These are phyloP conservation scores for Chalciporus chontae DNA, from an alignment of 768 basidiomycete genomes.

Conservation along the genomic window DNA sequence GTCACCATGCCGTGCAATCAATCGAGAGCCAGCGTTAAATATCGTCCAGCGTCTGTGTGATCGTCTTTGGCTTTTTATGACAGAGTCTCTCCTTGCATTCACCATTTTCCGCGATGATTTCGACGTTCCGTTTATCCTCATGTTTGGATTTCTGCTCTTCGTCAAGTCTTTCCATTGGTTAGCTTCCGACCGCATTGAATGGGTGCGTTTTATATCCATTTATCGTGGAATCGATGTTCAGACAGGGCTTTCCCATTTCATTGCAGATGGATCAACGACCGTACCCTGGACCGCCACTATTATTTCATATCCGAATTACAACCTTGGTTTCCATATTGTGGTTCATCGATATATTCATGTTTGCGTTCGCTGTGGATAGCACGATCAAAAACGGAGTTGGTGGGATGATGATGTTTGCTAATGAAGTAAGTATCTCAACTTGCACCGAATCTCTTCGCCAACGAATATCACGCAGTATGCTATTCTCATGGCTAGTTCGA, in stretches of 20 bases:
- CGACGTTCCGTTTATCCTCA: slow-evolving; percentile 85
- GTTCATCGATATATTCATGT: slow-evolving; percentile 71
- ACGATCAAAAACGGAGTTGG: slow-evolving; percentile 77
- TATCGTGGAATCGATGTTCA: not conserved
- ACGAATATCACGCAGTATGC: slow-evolving; percentile 58
- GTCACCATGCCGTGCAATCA: slow-evolving; percentile 15
- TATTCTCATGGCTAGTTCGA: slow-evolving; percentile 77
- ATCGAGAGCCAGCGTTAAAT: not conserved
- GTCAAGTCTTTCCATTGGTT: slow-evolving; percentile 99
- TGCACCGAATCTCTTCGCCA: slow-evolving; percentile 8
- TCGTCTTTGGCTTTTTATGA: slow-evolving; percentile 95
- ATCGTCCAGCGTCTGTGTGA: slow-evolving; percentile 85
- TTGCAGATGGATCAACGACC: slow-evolving; percentile 96
- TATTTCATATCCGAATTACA: slow-evolving; percentile 86
- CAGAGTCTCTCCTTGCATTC: slow-evolving; percentile 92
- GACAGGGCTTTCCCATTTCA: not conserved
- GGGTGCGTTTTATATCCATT: slow-evolving; percentile 50
- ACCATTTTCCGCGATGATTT: slow-evolving; percentile 98
- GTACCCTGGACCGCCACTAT: slow-evolving; percentile 73
- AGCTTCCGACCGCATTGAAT: slow-evolving; percentile 91
- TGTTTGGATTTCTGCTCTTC: slow-evolving; percentile 93
- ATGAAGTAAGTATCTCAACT: slow-evolving; percentile 59
- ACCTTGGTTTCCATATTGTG: slow-evolving; percentile 73
- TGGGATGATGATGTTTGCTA: slow-evolving; percentile 92
- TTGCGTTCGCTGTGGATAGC: slow-evolving; percentile 76